Evolutionary conservation across 2,329 filamentous ascomycete genomes (phyloP), one percentile per base, ranked within the genome.

Genomic region (Beauveria bassiana): DNA sequence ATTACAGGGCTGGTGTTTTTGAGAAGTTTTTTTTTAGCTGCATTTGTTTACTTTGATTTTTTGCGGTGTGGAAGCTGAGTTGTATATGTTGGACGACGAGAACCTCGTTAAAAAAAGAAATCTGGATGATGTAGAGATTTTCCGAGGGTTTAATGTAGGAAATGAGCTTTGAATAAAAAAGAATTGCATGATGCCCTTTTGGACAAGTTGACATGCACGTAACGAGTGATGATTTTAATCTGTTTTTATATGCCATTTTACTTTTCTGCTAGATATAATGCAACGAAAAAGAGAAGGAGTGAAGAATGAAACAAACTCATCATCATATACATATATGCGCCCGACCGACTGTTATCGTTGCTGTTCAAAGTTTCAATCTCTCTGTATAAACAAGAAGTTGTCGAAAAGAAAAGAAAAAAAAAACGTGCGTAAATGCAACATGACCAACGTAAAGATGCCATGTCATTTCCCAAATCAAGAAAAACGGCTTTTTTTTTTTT

Each of bases 1-100:
- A 18, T 61, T 26, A 43, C 22, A 26, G 40, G 42, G 50, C 42
- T 40, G 49, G 18, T 62, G 31, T 47, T 56, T 61, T 61, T 22
- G 20, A 40, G 9, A 18, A 28, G 22, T 59, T 42, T 47, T 56
- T 47, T 22, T 22, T 22, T 22, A 22, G 56, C 20, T 46, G 6
- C 53, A 31, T 38, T 45, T 38, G 22, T 49, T 42, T 59, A 31
- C 28, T 63, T 64, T 64, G 59, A 42, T 61, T 45, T 63, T 63
- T 61, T 62, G 34, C 16, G 12, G 7, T 51, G 51, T 56, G 20
- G n/a, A 26, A 10, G 3, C 38, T 49, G 38, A 16, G 42, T 10
- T 52, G 51, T 43, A 56, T n/a, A 53, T 52, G 59, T 57, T 38
- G 56, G 50, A 46, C 28, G 34, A 38, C 14, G 34, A 38, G 14